Conservation (phyloP, 1,284 basidiomycete genomes). For the Lentinula novae-zelandiae region DNA sequence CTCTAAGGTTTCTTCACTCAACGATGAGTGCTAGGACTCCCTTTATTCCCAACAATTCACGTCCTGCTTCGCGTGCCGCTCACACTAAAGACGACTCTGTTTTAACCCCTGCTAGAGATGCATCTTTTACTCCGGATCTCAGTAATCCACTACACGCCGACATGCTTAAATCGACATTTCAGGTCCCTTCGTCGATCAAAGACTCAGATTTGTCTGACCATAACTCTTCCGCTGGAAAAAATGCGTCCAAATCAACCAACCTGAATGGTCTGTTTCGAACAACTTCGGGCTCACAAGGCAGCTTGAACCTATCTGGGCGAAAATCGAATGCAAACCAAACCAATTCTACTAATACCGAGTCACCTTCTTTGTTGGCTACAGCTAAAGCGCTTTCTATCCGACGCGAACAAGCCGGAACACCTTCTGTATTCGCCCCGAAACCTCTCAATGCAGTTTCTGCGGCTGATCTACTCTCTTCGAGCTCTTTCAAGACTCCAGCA, state of each 20-base stretch:
- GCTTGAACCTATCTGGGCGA: neutral
- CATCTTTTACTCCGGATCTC: slow-evolving; percentile 7
- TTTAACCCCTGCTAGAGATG: neutral
- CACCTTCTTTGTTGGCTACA: neutral
- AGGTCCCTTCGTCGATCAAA: neutral
- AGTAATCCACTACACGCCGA: slow-evolving; percentile 9
- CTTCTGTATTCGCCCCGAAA: slow-evolving; percentile 7
- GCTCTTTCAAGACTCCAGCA: slow-evolving; percentile 10
- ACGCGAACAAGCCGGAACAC: neutral
- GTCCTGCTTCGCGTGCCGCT: slow-evolving; percentile 11
- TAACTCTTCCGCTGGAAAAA: neutral
- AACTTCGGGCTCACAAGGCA: neutral
- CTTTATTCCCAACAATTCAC: slow-evolving; percentile 11
- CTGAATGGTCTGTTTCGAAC: slow-evolving; percentile 11
- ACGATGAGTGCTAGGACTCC: slow-evolving; percentile 14
- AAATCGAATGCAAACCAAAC: neutral
- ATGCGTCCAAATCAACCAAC: slow-evolving; percentile 6
- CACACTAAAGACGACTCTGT: slow-evolving; percentile 3
- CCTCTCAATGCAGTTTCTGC: slow-evolving; percentile 7
- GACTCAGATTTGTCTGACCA: neutral
- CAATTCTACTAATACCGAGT: neutral
- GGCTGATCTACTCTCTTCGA: neutral
- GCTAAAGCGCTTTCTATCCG: neutral
- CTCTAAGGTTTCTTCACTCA: too few species aligned
- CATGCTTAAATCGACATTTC: neutral